Base-by-base conservation (phyloP, 2,329 filamentous ascomycete species). In the Diaporthe australafricana region DNA sequence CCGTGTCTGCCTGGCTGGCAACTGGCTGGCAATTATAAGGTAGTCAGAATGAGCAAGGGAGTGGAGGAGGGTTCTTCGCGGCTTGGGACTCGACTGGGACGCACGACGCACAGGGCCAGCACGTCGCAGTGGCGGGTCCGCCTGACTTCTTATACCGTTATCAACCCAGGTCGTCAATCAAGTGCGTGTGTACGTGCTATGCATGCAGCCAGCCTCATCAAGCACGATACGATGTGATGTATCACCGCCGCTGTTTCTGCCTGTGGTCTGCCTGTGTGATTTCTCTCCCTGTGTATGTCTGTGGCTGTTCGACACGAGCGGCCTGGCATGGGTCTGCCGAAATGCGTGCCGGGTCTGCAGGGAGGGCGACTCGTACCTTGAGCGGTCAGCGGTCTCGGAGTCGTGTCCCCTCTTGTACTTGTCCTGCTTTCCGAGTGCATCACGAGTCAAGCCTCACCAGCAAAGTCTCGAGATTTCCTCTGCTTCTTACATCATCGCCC, bases 101-200 rank as follows among this genome's bases (percentile, higher is more conserved):
- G 66, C 50, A 47, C 66, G 40, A 55, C 65, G 11, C 53, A 56
- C 53, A 56, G 9, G 40, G 16, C 38, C 57, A 63, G 48, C 42
- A 68, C 40, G 66, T 68, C 30, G 66, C 27, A 57, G 66, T 68
- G 66, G 66, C 52, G 52, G 66, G 30, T 68, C 66, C 66, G 66
- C 66, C 66, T 68, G 66, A 68, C 66, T 56, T 57, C 55, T 68
- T 68, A 68, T 68, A 68, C 45, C 63, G 35, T 35, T 32, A 48
- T 63, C 57, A 47, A 63, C 27, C 25, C 57, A 22, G 27, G 40
- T 12, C 11, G 57, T 40, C 57, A n/a, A 16, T 25, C 30, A 47
- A 6, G 40, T 47, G 32, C 32, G 42, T 35, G 30, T 40, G 42
- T 25, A 22, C 42, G 27, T 35, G 16, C 42, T 48, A 48, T 63